Conservation (phyloP, 2,329 filamentous ascomycete species). For the Colletotrichum cordylinicola region DNA sequence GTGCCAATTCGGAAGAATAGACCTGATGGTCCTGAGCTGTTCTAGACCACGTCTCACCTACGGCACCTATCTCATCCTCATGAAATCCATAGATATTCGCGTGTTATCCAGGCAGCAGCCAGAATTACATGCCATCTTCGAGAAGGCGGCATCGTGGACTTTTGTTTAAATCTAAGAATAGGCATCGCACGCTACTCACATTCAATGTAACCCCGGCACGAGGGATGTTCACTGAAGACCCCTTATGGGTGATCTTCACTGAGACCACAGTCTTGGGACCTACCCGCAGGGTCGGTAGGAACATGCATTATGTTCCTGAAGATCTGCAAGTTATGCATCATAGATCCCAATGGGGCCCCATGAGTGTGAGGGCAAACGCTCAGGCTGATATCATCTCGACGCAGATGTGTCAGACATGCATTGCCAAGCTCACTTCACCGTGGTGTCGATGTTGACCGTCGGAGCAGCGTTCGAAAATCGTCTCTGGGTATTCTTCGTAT, state of each 20-base stretch:
- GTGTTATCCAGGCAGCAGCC: not conserved
- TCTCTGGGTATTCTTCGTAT: not conserved
- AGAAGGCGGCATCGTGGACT: not conserved
- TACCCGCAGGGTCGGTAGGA: not conserved
- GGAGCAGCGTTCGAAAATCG: not conserved
- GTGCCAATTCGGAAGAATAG: not conserved
- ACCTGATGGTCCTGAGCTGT: not conserved
- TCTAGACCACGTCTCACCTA: not conserved
- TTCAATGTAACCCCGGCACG: not conserved
- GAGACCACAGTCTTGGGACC: not conserved
- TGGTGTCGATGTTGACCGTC: not conserved
- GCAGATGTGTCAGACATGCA: not conserved
- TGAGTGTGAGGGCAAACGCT: not conserved
- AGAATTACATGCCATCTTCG: not conserved
- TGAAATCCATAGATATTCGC: not conserved
- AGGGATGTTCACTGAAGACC: not conserved
- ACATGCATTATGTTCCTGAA: not conserved
- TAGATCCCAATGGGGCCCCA: not conserved
- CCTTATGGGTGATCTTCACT: not conserved
- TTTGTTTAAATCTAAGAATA: not conserved
- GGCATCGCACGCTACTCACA: not conserved
- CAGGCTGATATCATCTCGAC: not conserved
- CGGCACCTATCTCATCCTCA: not conserved
- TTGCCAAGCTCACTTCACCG: not conserved
- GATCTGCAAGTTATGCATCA: not conserved